These are phyloP conservation scores for Alternaria consortialis DNA, from an alignment of 2,329 filamentous ascomycete species.

Conservation along the genomic window DNA sequence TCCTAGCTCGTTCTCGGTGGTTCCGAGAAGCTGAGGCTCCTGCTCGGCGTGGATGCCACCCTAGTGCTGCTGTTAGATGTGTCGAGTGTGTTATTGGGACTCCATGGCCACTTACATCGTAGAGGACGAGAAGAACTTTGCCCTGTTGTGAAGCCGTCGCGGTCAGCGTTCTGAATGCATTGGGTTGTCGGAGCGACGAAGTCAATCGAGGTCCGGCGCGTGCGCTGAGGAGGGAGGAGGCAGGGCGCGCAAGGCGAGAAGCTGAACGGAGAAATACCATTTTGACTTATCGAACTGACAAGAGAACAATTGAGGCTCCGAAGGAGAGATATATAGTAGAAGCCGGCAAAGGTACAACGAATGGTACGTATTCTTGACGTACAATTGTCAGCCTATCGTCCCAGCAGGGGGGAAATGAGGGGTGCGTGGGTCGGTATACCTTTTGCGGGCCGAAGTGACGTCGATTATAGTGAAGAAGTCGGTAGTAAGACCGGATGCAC, in stretches of 20 bases:
- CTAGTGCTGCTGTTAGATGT: slow-evolving; percentile 51
- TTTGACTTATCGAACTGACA: slow-evolving; percentile 48
- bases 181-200: slow-evolving; percentile 57
- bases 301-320: slow-evolving; percentile 27
- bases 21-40: slow-evolving; percentile 88
- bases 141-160: slow-evolving; percentile 78
- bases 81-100: slow-evolving; percentile 15
- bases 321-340: slow-evolving; percentile 36
- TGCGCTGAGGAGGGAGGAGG: slow-evolving; percentile 61
- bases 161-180: slow-evolving; percentile 69
- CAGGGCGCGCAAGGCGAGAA: slow-evolving; percentile 65
- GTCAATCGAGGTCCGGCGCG: slow-evolving; percentile 53
- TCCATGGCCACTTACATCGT: slow-evolving; percentile 73
- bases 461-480: slow-evolving; percentile 16
- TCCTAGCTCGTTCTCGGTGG: slow-evolving; percentile 98
- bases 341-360: slow-evolving; percentile 20
- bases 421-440: slow-evolving; percentile 37
- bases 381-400: slow-evolving; percentile 34
- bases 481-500: slow-evolving; percentile 23
- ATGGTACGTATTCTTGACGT: slow-evolving; percentile 40
- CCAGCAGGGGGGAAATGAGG: slow-evolving; percentile 23
- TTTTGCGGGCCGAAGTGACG: slow-evolving; percentile 37
- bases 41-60: slow-evolving; percentile 86
- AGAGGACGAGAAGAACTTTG: slow-evolving; percentile 93
- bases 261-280: slow-evolving; percentile 71